Base-by-base conservation (phyloP, 371 early-diverging fungal species). In the Actinomucor elegans region DNA sequence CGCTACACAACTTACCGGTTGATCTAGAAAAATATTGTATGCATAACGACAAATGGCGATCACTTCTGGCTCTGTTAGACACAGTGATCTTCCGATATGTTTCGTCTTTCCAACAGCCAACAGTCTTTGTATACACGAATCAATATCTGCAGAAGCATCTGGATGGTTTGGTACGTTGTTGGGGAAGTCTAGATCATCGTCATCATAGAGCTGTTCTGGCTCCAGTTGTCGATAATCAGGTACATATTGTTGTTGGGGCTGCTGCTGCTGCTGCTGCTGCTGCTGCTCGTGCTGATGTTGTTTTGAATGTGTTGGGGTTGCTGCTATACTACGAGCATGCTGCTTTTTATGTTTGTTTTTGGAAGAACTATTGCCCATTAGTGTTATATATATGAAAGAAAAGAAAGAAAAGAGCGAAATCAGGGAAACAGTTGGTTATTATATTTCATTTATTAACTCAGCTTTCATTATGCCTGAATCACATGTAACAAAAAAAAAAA, bases 11-110 rank as follows among this genome's bases (percentile, higher is more conserved):
- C 53, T 63, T 68, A 73, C 76, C 9, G 98, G 96, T 69, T 99
- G 98, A 53, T 79, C 80, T 62, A 98, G 57, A 61, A 98, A 92
- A 21, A 97, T 80, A 48, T 95, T 94, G 40, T 91, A 83, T 5
- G 92, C 87, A 37, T 79, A 72, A 23, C 80, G 87, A 71, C 97
- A 98, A 48, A 99, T 85, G 24, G 81, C 85, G 20, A 81, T 68
- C 37, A 99, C 92, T 68, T 98, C 98, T 9, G 77, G 69, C 59
- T 87, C 88, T 61, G 83, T 86, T 26, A 92, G 61, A 55, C 88
- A 89, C 18, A 88, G 68, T 12, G 74, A 52, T 66, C 88, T 92
- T 33, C 78, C 76, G 17, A 87, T 71, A 48, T 87, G 89, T 28
- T 80, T 82, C 8, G 20, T 87, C 24, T 81, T 77, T 17, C 92